Conservation (phyloP, 2,329 filamentous ascomycete genomes). For the Ascochyta koolunga region DNA sequence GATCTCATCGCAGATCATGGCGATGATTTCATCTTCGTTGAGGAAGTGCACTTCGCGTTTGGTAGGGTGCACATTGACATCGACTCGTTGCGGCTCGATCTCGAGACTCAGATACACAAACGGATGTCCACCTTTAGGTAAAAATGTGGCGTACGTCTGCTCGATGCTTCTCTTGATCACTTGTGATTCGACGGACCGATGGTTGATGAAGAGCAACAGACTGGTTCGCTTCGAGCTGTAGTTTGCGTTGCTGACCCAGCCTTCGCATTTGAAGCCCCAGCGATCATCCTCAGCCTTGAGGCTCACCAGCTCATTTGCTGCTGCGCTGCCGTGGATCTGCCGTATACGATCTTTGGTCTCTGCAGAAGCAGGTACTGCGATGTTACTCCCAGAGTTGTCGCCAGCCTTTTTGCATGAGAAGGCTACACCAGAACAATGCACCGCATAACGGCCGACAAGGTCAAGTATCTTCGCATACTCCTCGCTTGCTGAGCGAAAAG, state of each 20-base stretch:
- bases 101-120: conserved; percentile 92
- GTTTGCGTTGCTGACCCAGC: conserved; percentile 89
- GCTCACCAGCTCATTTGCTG: conserved; percentile 86
- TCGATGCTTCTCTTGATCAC: conserved; percentile 89
- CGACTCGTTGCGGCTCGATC: conserved; percentile 88
- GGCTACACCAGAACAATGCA: conserved; percentile 88
- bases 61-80: conserved; percentile 97
- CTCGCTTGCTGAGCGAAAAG: conserved; percentile 89
- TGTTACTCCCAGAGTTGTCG: conserved; percentile 74
- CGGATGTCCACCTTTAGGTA: conserved; percentile 92
- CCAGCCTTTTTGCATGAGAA: conserved; percentile 98
- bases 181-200: conserved; percentile 88
- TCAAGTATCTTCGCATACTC: conserved; percentile 99
- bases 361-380: conserved; percentile 78
- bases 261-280: conserved; percentile 83
- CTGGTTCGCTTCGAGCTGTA: conserved; percentile 90
- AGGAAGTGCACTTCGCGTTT: conserved; percentile 97
- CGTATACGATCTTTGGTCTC: conserved; percentile 82
- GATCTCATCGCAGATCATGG: conserved; percentile 81
- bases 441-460: conserved; percentile 88
- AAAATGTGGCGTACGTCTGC: conserved; percentile 82
- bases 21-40: conserved; percentile 95
- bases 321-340: conserved; percentile 81
- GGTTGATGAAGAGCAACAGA: conserved; percentile 93
- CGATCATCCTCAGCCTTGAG: conserved; percentile 74